These are phyloP conservation scores for Entoloma clypeatum DNA, from an alignment of 1,284 basidiomycete species.

Conservation along the genomic window DNA sequence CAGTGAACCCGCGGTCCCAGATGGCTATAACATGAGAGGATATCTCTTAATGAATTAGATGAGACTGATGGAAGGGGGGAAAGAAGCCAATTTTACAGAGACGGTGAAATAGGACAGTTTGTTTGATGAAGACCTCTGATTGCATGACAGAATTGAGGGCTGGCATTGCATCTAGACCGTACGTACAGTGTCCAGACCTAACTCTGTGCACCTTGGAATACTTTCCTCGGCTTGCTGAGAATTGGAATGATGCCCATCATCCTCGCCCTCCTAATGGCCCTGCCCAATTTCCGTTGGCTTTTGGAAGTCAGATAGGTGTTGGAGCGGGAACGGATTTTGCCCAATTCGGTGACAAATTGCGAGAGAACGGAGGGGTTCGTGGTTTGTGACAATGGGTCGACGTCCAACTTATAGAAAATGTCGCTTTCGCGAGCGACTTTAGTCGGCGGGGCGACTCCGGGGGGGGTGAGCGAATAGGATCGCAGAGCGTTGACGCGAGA, in stretches of 20 bases:
- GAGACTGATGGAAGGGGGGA: too few relatives aligned
- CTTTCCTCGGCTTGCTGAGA: constrained; percentile 42
- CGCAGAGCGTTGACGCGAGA: constrained; percentile 29
- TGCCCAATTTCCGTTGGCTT: constrained; percentile 78
- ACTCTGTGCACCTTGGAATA: too few relatives aligned
- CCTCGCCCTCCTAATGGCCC: constrained; percentile 88
- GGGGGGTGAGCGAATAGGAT: constrained; percentile 20
- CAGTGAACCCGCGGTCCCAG: too few relatives aligned
- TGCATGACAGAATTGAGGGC: too few relatives aligned
- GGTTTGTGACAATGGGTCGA: constrained; percentile 67
- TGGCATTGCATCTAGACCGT: too few relatives aligned
- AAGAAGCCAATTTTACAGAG: background rate
- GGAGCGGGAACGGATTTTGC: constrained; percentile 73
- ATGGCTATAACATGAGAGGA: too few relatives aligned
- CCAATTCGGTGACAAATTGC: constrained; percentile 79
- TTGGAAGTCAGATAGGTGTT: constrained; percentile 77
- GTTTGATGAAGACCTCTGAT: constrained; percentile 1
- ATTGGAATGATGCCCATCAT: constrained; percentile 88
- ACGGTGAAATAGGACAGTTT: background rate
- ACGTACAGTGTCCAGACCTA: too few relatives aligned
- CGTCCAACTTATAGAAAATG: constrained; percentile 60
- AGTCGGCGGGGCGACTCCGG: constrained; percentile 39
- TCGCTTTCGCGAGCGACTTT: constrained; percentile 54
- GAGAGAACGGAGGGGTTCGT: constrained; percentile 67
- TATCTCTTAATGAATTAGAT: too few relatives aligned